These are phyloP conservation scores for Leccinum rimulosum DNA, from an alignment of 768 basidiomycete genomes.

Conservation along the genomic window DNA sequence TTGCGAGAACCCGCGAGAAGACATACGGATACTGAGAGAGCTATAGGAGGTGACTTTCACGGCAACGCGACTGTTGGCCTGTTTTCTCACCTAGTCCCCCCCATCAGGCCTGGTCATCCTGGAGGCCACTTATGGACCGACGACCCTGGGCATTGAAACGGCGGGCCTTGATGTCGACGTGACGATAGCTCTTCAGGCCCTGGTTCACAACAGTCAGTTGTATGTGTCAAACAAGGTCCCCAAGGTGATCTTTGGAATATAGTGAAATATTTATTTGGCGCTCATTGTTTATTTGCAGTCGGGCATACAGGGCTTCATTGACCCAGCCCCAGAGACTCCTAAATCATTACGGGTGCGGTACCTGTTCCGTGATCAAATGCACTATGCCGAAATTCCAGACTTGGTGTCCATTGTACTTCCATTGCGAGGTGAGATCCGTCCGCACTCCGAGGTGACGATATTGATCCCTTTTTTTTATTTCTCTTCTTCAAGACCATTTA, in stretches of 20 bases:
- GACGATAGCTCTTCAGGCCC: conserved; percentile 75
- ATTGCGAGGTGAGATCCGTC: conserved; percentile 57
- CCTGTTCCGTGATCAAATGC: conserved; percentile 66
- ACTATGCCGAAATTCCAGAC: conserved; percentile 77
- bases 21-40: conserved; percentile 60
- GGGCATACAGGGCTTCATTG: conserved; percentile 83
- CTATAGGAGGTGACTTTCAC: conserved; percentile 55
- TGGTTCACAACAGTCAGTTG: conserved; percentile 76
- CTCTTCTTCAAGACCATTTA: conserved; percentile 24
- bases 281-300: conserved; percentile 39
- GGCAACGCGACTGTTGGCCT: conserved; percentile 3
- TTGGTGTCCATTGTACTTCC: conserved; percentile 70
- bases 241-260: conserved; percentile 49
- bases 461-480: conserved; percentile 10
- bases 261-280: neutral
- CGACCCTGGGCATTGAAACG: conserved; percentile 46
- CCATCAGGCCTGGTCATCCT: conserved; percentile 69
- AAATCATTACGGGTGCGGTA: conserved; percentile 76
- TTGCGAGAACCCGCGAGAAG: conserved; percentile 67
- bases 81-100: conserved; percentile 14
- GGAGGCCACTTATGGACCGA: conserved; percentile 70
- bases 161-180: conserved; percentile 69
- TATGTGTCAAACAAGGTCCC: conserved; percentile 71
- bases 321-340: conserved; percentile 70
- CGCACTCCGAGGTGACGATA: neutral